Percentiles rank a stretch among this genome's conserved stretches.
Evolutionary conservation across 1,139 yeast genomes (phyloP).

Genomic region (Barnettozyma hawaiiensis): DNA sequence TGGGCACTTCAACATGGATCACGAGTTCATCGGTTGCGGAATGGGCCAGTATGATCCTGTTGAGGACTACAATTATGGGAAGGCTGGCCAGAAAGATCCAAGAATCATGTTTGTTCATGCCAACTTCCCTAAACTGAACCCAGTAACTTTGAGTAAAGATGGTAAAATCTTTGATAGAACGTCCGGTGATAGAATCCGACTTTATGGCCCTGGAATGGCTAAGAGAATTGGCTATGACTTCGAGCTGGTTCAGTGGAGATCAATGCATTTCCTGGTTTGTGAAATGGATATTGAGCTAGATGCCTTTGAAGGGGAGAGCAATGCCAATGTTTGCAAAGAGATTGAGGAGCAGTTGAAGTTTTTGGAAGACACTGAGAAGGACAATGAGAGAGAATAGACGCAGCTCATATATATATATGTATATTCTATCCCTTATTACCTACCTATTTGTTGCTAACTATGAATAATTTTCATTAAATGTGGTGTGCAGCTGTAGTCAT

Average conservation of each 20-base stretch:
- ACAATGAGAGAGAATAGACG: conserved; percentile 25
- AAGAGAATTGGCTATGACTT: conserved; percentile 51
- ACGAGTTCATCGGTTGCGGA: conserved; percentile 53
- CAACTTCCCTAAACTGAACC: conserved; percentile 60
- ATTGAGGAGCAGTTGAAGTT: conserved; percentile 40
- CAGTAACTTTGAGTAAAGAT: conserved; percentile 41
- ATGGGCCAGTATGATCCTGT: conserved; percentile 72
- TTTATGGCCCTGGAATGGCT: conserved; percentile 51
- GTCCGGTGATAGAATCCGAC: conserved; percentile 43
- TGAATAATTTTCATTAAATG: conserved; percentile 10
- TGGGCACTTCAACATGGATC: conserved; percentile 42
- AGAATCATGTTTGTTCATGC: conserved; percentile 56
- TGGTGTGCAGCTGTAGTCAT: conserved; percentile 41
- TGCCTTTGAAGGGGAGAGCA: conserved; percentile 41
- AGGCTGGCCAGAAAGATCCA: conserved; percentile 30
- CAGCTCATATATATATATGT: no score
- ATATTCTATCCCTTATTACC: background rate
- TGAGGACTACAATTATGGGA: conserved; percentile 41
- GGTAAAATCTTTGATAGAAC: conserved; percentile 39
- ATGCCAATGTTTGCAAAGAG: conserved; percentile 44
- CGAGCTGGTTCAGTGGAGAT: conserved; percentile 56
- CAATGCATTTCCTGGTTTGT: conserved; percentile 53
- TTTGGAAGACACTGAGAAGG: conserved; percentile 31
- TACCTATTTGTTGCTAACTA: background rate
- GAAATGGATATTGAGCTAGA: conserved; percentile 41